phyloP scores from a whole-genome alignment of 2,329 filamentous ascomycete genomes.

The Colletotrichum liaoningense region DNA sequence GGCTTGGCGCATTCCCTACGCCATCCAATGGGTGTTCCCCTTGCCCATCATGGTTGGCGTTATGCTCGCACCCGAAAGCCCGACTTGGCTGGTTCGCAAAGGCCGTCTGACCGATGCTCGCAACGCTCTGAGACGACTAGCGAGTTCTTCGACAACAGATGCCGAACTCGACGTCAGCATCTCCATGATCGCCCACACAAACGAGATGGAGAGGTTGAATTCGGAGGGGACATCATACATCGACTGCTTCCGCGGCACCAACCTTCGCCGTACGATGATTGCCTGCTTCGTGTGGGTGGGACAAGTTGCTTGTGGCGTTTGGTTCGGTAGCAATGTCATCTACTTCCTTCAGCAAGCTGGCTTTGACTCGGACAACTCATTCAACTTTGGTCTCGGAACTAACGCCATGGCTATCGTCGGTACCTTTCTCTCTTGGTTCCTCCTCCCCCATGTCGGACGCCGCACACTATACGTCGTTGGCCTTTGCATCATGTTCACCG shows the following conservation, averaged over 20 bases:
- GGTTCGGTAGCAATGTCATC: neutral
- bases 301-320: neutral
- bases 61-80: neutral
- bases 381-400: neutral
- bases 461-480: slow-evolving; percentile 53
- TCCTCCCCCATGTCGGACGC: slow-evolving; percentile 46
- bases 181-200: slow-evolving; percentile 44
- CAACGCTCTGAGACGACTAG: neutral
- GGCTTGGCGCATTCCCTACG: slow-evolving; percentile 52
- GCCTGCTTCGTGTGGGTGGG: neutral
- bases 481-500: slow-evolving; percentile 50
- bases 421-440: slow-evolving; percentile 25
- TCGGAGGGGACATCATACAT: slow-evolving; percentile 8
- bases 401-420: neutral
- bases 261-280: slow-evolving; percentile 38
- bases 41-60: slow-evolving; percentile 38
- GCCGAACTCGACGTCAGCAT: neutral
- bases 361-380: neutral
- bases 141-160: neutral
- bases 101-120: neutral
- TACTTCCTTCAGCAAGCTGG: neutral
- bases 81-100: neutral
- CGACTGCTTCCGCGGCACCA: slow-evolving; percentile 36
- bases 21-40: slow-evolving; percentile 52
- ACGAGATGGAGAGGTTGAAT: slow-evolving; percentile 6